Evolutionary conservation across 2,329 filamentous ascomycete genomes (phyloP).

Genomic region (Bisporella sp.): DNA sequence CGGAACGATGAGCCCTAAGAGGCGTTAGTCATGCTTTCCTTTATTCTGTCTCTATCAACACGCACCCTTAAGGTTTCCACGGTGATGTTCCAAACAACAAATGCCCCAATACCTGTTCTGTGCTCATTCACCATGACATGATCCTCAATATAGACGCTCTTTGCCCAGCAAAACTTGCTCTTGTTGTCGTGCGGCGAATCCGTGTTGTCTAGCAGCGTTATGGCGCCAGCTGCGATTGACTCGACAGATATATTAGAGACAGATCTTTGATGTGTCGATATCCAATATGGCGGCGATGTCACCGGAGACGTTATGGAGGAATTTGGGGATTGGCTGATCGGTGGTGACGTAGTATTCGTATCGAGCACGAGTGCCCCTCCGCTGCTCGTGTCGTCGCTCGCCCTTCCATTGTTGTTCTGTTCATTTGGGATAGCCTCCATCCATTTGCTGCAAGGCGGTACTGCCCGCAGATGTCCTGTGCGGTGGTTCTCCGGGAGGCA

Average conservation of each 20-base stretch:
- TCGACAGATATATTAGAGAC: constrained; percentile 40
- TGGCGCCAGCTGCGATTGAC: constrained; percentile 43
- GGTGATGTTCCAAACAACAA: constrained; percentile 88
- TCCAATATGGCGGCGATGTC: constrained; percentile 35
- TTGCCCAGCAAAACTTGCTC: constrained; percentile 57
- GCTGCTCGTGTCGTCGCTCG: constrained; percentile 4
- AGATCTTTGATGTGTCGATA: constrained; percentile 23
- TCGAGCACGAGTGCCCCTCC: constrained; percentile 4
- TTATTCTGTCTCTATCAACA: constrained; percentile 14
- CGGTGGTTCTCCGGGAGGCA: no score
- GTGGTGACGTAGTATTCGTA: constrained; percentile 4
- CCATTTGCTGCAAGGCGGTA: constrained; percentile 14
- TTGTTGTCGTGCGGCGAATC: constrained; percentile 37
- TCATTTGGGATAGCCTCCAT: constrained; percentile 16
- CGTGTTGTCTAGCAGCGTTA: constrained; percentile 53
- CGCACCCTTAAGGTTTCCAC: constrained; percentile 79
- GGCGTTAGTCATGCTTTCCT: not conserved
- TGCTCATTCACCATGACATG: constrained; percentile 42
- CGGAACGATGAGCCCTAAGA: constrained; percentile 53
- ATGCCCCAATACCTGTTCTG: constrained; percentile 55
- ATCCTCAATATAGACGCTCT: constrained; percentile 52
- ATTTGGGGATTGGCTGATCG: constrained; percentile 2
- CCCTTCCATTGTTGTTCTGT: constrained; percentile 11
- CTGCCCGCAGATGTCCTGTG: no score
- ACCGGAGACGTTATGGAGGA: constrained; percentile 20